phyloP scores from a whole-genome alignment of 2,329 filamentous ascomycete species.

The Apiospora saccharicola region DNA sequence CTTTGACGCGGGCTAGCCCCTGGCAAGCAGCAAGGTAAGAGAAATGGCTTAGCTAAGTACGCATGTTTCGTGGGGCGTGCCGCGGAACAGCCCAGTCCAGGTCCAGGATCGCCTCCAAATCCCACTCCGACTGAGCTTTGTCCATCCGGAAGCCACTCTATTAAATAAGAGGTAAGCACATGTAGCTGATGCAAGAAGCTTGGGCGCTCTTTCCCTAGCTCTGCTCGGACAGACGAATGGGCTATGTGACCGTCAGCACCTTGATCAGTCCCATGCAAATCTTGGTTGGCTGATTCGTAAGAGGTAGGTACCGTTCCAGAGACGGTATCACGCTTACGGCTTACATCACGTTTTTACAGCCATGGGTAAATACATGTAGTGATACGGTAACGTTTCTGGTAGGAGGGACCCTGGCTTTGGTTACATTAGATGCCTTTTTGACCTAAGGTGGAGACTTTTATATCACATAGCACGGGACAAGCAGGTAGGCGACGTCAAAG shows the following conservation, averaged over 20 bases:
- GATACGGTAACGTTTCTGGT: not conserved
- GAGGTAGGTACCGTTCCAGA: not conserved
- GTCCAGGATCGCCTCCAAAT: not conserved
- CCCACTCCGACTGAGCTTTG: not conserved
- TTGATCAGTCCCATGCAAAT: not conserved
- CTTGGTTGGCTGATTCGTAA: not conserved
- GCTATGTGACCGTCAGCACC: constrained; percentile 14
- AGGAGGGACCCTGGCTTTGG: not conserved
- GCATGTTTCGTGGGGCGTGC: not conserved
- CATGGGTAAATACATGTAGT: not conserved
- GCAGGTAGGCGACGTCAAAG: constrained; percentile 1
- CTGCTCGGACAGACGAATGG: not conserved
- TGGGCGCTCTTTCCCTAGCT: not conserved
- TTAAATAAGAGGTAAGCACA: no score
- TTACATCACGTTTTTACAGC: not conserved
- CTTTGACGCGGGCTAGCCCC: not conserved
- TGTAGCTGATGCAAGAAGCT: not conserved
- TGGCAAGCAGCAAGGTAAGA: not conserved
- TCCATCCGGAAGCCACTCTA: not conserved
- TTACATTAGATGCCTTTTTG: not conserved
- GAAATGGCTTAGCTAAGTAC: not conserved
- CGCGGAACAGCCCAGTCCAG: not conserved
- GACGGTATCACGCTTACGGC: not conserved
- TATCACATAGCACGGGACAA: constrained; percentile 5
- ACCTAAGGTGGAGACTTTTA: not conserved